A percentile compares a stretch with the other conserved stretches of the same genome.
phyloP scores from a whole-genome alignment of 2,329 filamentous ascomycete species.

The Aspergillus sp. region DNA sequence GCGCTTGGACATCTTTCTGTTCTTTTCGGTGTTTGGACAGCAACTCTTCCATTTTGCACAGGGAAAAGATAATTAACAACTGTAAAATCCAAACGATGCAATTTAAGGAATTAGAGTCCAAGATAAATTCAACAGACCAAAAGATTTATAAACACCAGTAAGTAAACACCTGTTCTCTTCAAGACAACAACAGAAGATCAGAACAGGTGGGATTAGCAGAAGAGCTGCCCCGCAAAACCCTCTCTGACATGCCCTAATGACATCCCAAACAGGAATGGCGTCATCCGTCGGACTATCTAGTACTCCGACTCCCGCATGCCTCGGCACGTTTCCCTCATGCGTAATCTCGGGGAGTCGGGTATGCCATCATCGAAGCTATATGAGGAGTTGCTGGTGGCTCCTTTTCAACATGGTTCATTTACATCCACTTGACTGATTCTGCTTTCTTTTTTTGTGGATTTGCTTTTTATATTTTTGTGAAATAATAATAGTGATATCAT shows the following conservation, averaged over 20 bases:
- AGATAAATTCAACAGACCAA: neutral
- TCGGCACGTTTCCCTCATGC: conserved; percentile 14
- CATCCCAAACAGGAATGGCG: conserved; percentile 16
- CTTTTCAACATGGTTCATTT: neutral
- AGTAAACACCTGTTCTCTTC: conserved; percentile 4
- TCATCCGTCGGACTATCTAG: conserved; percentile 4
- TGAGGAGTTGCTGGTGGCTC: neutral
- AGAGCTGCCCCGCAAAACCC: conserved; percentile 25
- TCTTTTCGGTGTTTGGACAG: conserved; percentile 82
- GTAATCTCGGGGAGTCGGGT: conserved; percentile 18
- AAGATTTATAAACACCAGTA: neutral
- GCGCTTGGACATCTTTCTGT: conserved; percentile 76
- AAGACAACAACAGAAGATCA: conserved; percentile 2
- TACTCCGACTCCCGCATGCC: conserved; percentile 14
- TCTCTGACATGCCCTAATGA: conserved; percentile 21
- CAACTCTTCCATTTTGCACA: conserved; percentile 62
- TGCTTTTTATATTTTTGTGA: neutral
- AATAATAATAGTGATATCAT: conserved; percentile 30
- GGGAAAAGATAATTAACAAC: neutral
- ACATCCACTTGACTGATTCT: neutral
- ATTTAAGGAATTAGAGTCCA: neutral
- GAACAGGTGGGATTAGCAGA: conserved; percentile 1
- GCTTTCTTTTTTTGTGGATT: neutral
- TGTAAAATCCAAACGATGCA: neutral
- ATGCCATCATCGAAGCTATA: conserved; percentile 6